Percentiles rank a stretch among this genome's conserved stretches.
phyloP scores from a whole-genome alignment of 495 filamentous ascomycete genomes.

The Neurospora tetrasperma region DNA sequence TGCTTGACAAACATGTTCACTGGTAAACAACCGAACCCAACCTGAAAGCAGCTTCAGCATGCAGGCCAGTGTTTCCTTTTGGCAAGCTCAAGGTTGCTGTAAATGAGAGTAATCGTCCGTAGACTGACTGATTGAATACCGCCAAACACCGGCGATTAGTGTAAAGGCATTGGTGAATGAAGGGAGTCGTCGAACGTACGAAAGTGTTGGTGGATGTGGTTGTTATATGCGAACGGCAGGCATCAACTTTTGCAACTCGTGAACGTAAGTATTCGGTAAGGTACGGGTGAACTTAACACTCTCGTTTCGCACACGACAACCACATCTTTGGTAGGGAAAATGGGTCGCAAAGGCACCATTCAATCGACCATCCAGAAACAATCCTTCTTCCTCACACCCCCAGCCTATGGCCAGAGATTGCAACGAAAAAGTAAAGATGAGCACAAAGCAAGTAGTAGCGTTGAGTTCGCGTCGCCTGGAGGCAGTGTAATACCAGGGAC shows the following conservation, averaged over 20 bases:
- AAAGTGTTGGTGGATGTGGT: background rate
- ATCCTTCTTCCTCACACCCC: conserved; percentile 21
- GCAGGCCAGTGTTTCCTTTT: background rate
- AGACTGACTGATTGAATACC: background rate
- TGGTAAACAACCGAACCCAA: background rate
- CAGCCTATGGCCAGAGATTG: conserved; percentile 13
- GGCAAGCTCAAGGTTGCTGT: background rate
- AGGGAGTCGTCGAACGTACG: background rate
- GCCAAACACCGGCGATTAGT: background rate
- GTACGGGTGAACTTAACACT: background rate
- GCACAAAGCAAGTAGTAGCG: background rate
- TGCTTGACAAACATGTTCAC: background rate
- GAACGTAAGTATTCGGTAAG: background rate
- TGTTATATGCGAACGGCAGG: background rate
- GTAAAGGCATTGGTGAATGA: background rate
- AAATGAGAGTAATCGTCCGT: background rate
- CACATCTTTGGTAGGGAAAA: background rate
- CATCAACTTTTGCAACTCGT: background rate
- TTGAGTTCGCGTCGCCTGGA: conserved; percentile 22
- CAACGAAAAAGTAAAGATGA: conserved; percentile 17
- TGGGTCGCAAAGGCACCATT: background rate
- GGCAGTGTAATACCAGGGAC: conserved; percentile 26
- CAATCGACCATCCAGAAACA: background rate
- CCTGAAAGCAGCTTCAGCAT: background rate
- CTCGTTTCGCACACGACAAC: background rate